Evolutionary conservation across 805 yeast genomes (phyloP).

Genomic region (Schizosaccharomyces osmophilus): DNA sequence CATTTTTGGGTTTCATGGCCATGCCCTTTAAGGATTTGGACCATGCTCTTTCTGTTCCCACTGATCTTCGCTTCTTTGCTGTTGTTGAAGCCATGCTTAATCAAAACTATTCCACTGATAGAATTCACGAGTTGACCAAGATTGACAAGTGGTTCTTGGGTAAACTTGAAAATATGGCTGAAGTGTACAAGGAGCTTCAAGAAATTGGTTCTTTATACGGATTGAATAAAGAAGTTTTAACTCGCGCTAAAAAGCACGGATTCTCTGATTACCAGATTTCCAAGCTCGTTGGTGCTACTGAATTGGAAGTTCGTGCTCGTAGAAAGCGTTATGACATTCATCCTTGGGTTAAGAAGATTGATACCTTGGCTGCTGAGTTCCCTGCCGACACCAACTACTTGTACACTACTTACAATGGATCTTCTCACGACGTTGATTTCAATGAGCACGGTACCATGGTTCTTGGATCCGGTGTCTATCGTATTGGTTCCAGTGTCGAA

Average conservation of each 20-base stretch:
- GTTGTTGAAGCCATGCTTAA: conserved; percentile 90
- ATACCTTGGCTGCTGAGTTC: conserved; percentile 93
- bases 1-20: conserved; percentile 78
- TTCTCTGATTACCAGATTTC: conserved; percentile 90
- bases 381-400: conserved; percentile 89
- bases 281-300: conserved; percentile 42
- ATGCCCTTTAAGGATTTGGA: conserved; percentile 51
- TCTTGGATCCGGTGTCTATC: conserved; percentile 91
- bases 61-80: conserved; percentile 93
- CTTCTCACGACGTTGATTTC: conserved; percentile 61
- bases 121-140: conserved; percentile 72
- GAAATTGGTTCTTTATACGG: conserved; percentile 25
- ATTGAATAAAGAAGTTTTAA: conserved; percentile 43
- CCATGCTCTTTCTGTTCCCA: conserved; percentile 54
- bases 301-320: conserved; percentile 56
- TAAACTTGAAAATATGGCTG: conserved; percentile 80
- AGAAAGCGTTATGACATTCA: conserved; percentile 55
- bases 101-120: conserved; percentile 74
- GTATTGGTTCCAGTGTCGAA: conserved; percentile 96
- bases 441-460: conserved; percentile 89
- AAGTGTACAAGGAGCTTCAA: conserved; percentile 63
- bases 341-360: conserved; percentile 90
- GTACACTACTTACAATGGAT: conserved; percentile 86
- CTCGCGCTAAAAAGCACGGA: conserved; percentile 74
- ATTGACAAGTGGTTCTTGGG: conserved; percentile 90